These are phyloP conservation scores for Cadophora luteo-olivacea DNA, from an alignment of 2,329 filamentous ascomycete genomes.

Conservation along the genomic window DNA sequence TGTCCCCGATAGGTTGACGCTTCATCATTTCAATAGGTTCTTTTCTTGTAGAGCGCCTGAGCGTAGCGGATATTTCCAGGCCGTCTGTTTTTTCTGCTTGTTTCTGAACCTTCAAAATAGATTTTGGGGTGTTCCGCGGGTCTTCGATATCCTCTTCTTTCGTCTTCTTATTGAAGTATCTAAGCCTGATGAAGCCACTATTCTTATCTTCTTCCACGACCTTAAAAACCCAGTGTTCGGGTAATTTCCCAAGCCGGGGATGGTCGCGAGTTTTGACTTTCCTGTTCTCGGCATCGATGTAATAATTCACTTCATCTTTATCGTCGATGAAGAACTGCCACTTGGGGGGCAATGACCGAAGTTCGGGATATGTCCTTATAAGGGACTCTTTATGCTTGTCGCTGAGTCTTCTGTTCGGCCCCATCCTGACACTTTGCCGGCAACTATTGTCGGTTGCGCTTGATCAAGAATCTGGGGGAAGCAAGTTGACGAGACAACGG, in stretches of 20 bases:
- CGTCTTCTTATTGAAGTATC: constrained; percentile 32
- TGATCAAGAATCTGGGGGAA: neutral
- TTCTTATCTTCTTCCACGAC: neutral
- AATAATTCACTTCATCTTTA: constrained; percentile 13
- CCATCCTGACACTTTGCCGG: neutral
- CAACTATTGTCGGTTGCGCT: neutral
- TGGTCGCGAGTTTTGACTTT: constrained; percentile 11
- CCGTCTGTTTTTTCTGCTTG: constrained; percentile 16
- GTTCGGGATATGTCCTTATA: constrained; percentile 23
- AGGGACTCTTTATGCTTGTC: constrained; percentile 1
- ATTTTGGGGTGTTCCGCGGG: constrained; percentile 22
- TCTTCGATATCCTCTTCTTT: constrained; percentile 12
- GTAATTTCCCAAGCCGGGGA: constrained; percentile 10
- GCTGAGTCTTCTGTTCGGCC: constrained; percentile 4
- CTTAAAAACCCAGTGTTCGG: constrained; percentile 13
- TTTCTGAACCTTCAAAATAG: constrained; percentile 18
- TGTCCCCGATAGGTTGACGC: constrained; percentile 21
- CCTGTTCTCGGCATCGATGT: constrained; percentile 13
- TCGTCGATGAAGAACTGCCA: constrained; percentile 22
- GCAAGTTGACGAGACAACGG: neutral
- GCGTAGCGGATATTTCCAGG: constrained; percentile 18
- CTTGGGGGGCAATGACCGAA: constrained; percentile 23
- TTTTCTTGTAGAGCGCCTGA: neutral
- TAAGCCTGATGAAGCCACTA: neutral
- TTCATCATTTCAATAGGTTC: constrained; percentile 17